Evolutionary conservation across 805 yeast species (phyloP).

Genomic region (Zygosaccharomyces bisporus): DNA sequence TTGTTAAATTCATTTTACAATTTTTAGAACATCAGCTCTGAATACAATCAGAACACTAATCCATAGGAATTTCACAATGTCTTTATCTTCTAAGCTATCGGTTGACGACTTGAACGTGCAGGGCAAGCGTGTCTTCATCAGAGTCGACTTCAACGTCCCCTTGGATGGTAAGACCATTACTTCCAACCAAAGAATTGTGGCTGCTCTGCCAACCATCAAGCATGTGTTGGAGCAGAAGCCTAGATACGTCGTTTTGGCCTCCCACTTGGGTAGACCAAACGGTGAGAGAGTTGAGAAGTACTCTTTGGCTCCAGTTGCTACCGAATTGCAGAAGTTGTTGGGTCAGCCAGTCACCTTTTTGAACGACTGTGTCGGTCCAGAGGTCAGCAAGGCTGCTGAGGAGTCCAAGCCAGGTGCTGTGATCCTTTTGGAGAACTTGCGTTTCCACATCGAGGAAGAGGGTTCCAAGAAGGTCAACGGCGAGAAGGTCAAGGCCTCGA

Average conservation of each 20-base stretch:
- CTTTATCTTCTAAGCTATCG: slow-evolving; percentile 87
- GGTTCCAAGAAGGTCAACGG: slow-evolving; percentile 91
- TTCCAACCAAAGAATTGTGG: slow-evolving; percentile 99
- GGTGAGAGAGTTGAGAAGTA: slow-evolving; percentile 84
- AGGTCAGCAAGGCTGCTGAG: slow-evolving; percentile 77
- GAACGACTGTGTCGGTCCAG: slow-evolving; percentile 86
- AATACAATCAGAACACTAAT: neutral
- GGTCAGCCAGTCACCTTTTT: slow-evolving; percentile 75
- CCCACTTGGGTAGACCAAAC: slow-evolving; percentile 99
- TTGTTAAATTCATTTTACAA: neutral
- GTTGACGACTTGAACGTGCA: slow-evolving; percentile 85
- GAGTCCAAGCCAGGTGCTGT: slow-evolving; percentile 74
- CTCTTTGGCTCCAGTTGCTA: slow-evolving; percentile 91
- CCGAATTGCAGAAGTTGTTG: slow-evolving; percentile 78
- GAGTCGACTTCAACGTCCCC: slow-evolving; percentile 96
- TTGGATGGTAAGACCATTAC: slow-evolving; percentile 95
- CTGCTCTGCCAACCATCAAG: slow-evolving; percentile 97
- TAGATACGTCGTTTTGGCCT: slow-evolving; percentile 86
- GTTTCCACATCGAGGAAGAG: slow-evolving; percentile 98
- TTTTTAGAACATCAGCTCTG: neutral
- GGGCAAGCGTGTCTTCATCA: slow-evolving; percentile 95
- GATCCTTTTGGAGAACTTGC: slow-evolving; percentile 90
- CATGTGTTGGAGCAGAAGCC: slow-evolving; percentile 91
- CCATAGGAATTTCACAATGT: slow-evolving; percentile 50
- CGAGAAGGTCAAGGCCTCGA: slow-evolving; percentile 87